Base-by-base conservation (phyloP, 495 filamentous ascomycete genomes). In the Collariella sp. region DNA sequence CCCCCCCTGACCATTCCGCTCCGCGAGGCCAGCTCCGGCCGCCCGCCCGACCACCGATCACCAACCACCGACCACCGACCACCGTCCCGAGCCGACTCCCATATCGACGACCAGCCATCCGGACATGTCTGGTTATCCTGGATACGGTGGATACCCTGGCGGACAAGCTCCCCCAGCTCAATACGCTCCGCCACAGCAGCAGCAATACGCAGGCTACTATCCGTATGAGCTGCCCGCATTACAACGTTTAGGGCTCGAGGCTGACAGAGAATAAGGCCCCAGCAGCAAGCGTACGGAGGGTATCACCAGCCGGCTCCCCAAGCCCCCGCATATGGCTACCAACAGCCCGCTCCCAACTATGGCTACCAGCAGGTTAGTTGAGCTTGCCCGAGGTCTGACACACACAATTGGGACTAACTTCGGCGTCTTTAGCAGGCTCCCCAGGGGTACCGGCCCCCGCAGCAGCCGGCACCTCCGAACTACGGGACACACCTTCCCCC, bases 401-500 rank as follows among this genome's bases (percentile, higher is more conserved):
- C 10, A 15, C 29, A 1, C 20, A 46, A n/a, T n/a, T n/a, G n/a
- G n/a, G 38, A 34, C 55, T 62, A 44, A 65, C 64, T 47, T 54
- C 48, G 24, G 22, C 22, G 54, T 46, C 35, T 50, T 9, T 47
- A 77, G 66, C 70, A 67, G 16, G 67, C 73, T 22, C 67, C 72
- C 26, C 72, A 71, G 56, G 70, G 70, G 51, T 75, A 74, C 31
- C 66, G 62, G 46, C 61, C 68, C 13, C 71, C 70, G 2, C 26
- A 31, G 26, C 26, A 31, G 43, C 72, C 38, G 18, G 33, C 48
- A 38, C 45, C 57, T 24, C 29, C 49, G 42, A 55, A 59, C 22
- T 72, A 71, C 42, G 63, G 55, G 45, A 72, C 70, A 64, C 69
- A 76, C 4, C 78, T 80, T 19, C 83, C 83, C 15, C 85, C 85